Evolutionary conservation across 2,329 filamentous ascomycete genomes (phyloP).

Genomic region (Nigrograna mackinnonii): DNA sequence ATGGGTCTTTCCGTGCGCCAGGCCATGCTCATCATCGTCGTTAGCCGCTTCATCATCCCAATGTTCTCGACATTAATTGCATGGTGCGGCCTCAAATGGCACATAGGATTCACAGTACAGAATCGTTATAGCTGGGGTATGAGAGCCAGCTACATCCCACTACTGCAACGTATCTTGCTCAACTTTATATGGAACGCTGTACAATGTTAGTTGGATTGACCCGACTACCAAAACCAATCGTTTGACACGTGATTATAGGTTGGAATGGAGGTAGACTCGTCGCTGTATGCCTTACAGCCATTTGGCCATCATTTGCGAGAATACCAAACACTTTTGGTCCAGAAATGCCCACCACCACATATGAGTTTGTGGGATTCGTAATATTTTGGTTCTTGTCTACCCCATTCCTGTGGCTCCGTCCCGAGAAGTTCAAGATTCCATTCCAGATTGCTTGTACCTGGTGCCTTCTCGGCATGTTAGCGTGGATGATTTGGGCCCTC

Average conservation of each 20-base stretch:
- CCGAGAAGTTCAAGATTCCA: conserved; percentile 54
- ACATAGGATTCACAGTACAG: conserved; percentile 53
- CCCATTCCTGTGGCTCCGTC: conserved; percentile 54
- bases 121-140: conserved; percentile 56
- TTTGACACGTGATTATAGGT: conserved; percentile 20
- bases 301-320: conserved; percentile 40
- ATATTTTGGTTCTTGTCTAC: conserved; percentile 39
- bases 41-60: conserved; percentile 47
- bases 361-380: conserved; percentile 39
- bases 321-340: conserved; percentile 37
- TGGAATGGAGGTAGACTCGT: conserved; percentile 39
- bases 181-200: conserved; percentile 57
- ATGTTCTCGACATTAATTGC: conserved; percentile 50
- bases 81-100: conserved; percentile 54
- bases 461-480: conserved; percentile 51
- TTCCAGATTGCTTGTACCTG: conserved; percentile 50
- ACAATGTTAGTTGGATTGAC: conserved; percentile 43
- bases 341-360: conserved; percentile 37
- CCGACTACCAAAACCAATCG: background rate
- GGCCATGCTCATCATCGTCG: conserved; percentile 52
- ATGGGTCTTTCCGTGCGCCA: conserved; percentile 54
- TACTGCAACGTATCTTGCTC: conserved; percentile 51
- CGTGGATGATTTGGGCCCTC: conserved; percentile 53
- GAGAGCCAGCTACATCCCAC: conserved; percentile 52
- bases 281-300: conserved; percentile 39